phyloP scores from a whole-genome alignment of 805 yeast genomes.

The Candida anglica region DNA sequence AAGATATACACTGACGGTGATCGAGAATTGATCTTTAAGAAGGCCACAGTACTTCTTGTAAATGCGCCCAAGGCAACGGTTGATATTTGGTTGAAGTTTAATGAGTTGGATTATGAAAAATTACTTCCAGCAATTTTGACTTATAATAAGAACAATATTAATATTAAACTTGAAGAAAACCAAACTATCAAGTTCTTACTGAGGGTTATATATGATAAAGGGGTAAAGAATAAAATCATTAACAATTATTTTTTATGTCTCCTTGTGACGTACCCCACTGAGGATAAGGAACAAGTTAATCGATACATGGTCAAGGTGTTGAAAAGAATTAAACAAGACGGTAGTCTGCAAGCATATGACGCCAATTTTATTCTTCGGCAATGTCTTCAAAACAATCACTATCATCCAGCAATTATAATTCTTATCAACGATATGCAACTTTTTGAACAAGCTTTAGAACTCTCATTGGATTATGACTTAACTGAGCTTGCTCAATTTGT shows the following conservation, averaged over 20 bases:
- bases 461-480: conserved; percentile 63
- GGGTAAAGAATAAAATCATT: conserved; percentile 41
- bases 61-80: conserved; percentile 69
- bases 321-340: conserved; percentile 9
- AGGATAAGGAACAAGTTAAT: conserved; percentile 2
- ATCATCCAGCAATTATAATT: conserved; percentile 68
- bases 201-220: conserved; percentile 41
- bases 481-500: conserved; percentile 48
- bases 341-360: conserved; percentile 43
- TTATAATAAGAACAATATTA: conserved; percentile 48
- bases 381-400: conserved; percentile 56
- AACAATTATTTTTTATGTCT: conserved; percentile 72
- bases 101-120: conserved; percentile 51
- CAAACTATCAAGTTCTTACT: conserved; percentile 64
- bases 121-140: conserved; percentile 74
- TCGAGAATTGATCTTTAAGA: conserved; percentile 50
- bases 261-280: conserved; percentile 43
- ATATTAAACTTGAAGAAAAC: conserved; percentile 45
- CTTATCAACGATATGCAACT: conserved; percentile 59
- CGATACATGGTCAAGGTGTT: conserved; percentile 31
- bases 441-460: conserved; percentile 74
- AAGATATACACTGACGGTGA: conserved; percentile 40
- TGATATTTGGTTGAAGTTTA: conserved; percentile 69
- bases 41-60: conserved; percentile 63
- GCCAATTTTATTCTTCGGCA: conserved; percentile 71